Evolutionary conservation across 371 early-diverging fungal species (phyloP).

Genomic region (Cokeromyces recurvatus): DNA sequence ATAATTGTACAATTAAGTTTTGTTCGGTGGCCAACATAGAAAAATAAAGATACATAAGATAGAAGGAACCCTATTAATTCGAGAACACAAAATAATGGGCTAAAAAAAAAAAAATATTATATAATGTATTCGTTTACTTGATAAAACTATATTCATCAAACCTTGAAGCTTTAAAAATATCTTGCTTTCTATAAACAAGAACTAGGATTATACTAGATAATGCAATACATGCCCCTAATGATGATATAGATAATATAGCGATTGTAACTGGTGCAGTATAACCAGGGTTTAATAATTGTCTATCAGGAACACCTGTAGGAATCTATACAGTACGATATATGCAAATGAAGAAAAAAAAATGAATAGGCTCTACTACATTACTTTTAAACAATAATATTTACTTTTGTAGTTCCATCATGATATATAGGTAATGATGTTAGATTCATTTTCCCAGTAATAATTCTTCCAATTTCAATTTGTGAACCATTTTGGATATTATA

Average conservation of each 20-base stretch:
- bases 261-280: constrained; percentile 39
- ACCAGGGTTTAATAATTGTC: constrained; percentile 28
- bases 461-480: constrained; percentile 40
- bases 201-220: constrained; percentile 34
- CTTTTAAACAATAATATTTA: no score
- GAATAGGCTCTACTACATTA: no score
- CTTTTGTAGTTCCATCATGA: constrained; percentile 41
- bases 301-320: constrained; percentile 30
- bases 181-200: constrained; percentile 34
- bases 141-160: constrained; percentile 11
- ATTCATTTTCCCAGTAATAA: constrained; percentile 44
- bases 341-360: no score
- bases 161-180: constrained; percentile 55
- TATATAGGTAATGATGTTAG: constrained; percentile 47
- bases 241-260: constrained; percentile 34
- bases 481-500: constrained; percentile 49
- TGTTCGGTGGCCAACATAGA: constrained; percentile 27
- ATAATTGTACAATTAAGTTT: constrained; percentile 33
- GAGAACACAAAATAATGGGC: constrained; percentile 51
- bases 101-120: no score
- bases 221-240: constrained; percentile 35
- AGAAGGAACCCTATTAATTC: constrained; percentile 45
- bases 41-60: constrained; percentile 32
- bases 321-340: constrained; percentile 17
- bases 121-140: no score